Conservation (phyloP, 139 green algal species). For the Coelastrella sp. region DNA sequence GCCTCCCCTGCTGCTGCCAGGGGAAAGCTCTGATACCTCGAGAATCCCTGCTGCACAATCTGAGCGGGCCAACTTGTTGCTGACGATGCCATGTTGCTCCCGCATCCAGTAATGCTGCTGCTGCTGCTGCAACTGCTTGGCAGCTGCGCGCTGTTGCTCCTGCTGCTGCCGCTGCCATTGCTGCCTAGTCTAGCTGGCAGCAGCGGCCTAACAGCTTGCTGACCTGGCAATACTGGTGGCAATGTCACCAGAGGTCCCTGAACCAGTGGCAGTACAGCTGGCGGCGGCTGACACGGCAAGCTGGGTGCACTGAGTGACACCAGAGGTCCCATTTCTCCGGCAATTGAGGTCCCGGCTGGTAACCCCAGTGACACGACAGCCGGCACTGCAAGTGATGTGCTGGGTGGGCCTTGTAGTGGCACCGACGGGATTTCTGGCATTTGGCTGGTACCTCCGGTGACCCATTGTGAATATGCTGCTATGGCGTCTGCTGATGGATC, state of each 20-base stretch:
- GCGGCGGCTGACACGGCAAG: not conserved
- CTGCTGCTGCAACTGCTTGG: not conserved
- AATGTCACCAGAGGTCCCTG: too few species aligned
- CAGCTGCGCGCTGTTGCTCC: not conserved
- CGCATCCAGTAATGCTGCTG: not conserved
- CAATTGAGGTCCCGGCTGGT: not conserved
- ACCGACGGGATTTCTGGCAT: not conserved
- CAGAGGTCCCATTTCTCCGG: not conserved
- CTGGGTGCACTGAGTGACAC: not conserved
- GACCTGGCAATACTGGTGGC: too few species aligned
- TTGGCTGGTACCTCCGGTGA: not conserved
- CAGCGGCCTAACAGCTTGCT: too few species aligned
- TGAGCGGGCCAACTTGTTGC: too few species aligned
- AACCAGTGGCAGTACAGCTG: too few species aligned
- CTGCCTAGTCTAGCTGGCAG: not conserved
- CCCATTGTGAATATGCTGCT: not conserved
- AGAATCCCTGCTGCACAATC: too few species aligned
- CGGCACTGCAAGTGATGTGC: not conserved
- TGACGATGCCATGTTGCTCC: too few species aligned
- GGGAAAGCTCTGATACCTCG: not conserved
- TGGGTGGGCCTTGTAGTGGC: not conserved
- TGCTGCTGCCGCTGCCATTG: not conserved
- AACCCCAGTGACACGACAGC: not conserved
- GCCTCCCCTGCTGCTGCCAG: not conserved
- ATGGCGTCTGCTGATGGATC: not conserved